phyloP scores from a whole-genome alignment of 352 stramenopile genomes.

The Pythium sp. region DNA sequence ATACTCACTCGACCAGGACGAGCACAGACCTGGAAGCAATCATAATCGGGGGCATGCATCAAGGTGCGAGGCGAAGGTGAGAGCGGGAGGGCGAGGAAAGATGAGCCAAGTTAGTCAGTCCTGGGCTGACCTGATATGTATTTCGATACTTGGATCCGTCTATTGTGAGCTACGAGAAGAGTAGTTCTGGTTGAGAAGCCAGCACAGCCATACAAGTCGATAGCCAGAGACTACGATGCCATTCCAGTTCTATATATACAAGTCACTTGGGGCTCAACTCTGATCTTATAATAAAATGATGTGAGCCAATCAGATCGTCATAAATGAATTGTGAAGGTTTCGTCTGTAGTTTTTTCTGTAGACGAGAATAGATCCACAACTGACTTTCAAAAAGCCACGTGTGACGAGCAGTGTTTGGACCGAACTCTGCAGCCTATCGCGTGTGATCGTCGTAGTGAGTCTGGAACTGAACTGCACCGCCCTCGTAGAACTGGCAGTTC shows the following conservation, averaged over 20 bases:
- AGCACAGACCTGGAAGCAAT: slow-evolving; percentile 6
- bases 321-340: background rate
- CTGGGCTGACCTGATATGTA: background rate
- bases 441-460: too few species aligned
- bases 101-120: background rate
- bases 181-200: background rate
- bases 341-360: too few species aligned
- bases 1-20: background rate
- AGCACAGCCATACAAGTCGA: background rate
- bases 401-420: too few species aligned
- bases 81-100: background rate
- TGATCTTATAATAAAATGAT: too few species aligned
- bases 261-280: too few species aligned
- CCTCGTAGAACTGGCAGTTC: too few species aligned
- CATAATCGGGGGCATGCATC: background rate
- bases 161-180: background rate
- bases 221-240: background rate
- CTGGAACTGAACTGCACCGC: too few species aligned
- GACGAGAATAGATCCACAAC: too few species aligned
- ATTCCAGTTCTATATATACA: background rate
- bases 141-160: slow-evolving; percentile 3
- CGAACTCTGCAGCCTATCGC: too few species aligned
- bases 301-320: background rate
- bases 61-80: background rate
- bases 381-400: too few species aligned